phyloP scores from a whole-genome alignment of 2,329 filamentous ascomycete genomes.

The Microsporum audouinii region DNA sequence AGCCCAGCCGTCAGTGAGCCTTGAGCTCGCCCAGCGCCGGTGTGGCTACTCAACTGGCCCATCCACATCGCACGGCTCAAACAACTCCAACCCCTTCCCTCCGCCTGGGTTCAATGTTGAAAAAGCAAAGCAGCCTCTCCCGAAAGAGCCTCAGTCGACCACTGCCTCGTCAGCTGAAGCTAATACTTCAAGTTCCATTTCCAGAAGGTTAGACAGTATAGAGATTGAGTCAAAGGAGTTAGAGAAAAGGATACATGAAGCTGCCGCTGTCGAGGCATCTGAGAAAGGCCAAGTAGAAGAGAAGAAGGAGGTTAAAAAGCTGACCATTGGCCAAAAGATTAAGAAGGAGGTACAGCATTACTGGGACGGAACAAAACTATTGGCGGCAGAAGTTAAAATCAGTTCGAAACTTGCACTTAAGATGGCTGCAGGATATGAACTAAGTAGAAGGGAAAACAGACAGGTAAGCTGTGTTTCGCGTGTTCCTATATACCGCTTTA shows the following conservation, averaged over 20 bases:
- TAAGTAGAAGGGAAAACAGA: conserved; percentile 83
- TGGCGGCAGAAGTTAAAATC: conserved; percentile 85
- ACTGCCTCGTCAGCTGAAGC: conserved; percentile 17
- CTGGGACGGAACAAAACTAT: conserved; percentile 94
- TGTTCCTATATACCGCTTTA: no score
- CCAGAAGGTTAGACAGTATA: neutral
- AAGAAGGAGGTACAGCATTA: conserved; percentile 92
- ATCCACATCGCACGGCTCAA: conserved; percentile 37
- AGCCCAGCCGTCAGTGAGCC: conserved; percentile 31
- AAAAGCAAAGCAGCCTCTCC: conserved; percentile 72
- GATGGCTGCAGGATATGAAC: conserved; percentile 96
- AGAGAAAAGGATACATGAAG: conserved; percentile 27
- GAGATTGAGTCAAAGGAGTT: conserved; percentile 31
- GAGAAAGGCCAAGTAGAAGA: conserved; percentile 49
- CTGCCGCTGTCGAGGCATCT: conserved; percentile 15
- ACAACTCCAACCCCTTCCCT: conserved; percentile 45
- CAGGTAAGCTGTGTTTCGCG: conserved; percentile 42
- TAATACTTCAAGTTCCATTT: conserved; percentile 25
- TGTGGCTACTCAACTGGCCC: conserved; percentile 48
- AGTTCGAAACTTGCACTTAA: conserved; percentile 84
- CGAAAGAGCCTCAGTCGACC: conserved; percentile 13
- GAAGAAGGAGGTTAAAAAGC: conserved; percentile 67
- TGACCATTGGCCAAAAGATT: conserved; percentile 81
- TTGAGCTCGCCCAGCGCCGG: conserved; percentile 24
- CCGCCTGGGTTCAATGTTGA: conserved; percentile 88